Evolutionary conservation across 1,139 yeast genomes (phyloP).

Genomic region (Hyphopichia pseudoburtonii): DNA sequence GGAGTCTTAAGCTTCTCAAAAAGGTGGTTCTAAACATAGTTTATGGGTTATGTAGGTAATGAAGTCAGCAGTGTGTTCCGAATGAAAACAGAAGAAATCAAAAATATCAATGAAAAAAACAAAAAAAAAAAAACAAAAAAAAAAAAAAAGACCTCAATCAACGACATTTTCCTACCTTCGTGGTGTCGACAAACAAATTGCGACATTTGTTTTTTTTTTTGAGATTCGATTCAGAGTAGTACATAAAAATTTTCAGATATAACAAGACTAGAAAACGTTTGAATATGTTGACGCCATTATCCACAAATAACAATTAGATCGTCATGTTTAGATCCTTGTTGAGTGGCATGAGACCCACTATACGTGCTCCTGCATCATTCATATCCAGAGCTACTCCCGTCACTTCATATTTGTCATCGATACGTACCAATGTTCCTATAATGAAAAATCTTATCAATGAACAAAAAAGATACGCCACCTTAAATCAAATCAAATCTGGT

Average conservation of each 20-base stretch:
- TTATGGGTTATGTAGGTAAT: too few relatives aligned
- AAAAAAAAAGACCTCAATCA: too few relatives aligned
- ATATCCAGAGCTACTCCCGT: constrained; percentile 7
- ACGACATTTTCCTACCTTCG: not conserved
- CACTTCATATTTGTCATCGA: constrained; percentile 13
- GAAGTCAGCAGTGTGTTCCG: too few relatives aligned
- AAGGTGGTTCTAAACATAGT: constrained; percentile 38
- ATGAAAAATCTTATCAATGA: constrained; percentile 4
- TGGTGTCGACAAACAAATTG: not conserved
- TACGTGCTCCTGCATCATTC: not conserved
- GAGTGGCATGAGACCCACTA: constrained; percentile 1
- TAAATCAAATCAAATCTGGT: constrained; percentile 72
- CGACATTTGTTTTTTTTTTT: too few relatives aligned
- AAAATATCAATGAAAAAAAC: not conserved
- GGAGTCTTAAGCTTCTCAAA: constrained; percentile 28
- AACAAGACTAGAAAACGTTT: too few relatives aligned
- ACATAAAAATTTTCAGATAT: too few relatives aligned
- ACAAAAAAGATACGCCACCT: constrained; percentile 59
- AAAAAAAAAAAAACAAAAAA: too few relatives aligned
- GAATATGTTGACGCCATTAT: too few relatives aligned
- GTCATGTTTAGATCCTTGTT: constrained; percentile 4
- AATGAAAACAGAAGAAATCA: constrained; percentile 2
- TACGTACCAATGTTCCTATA: constrained; percentile 10
- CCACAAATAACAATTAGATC: too few relatives aligned
- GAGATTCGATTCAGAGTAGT: too few relatives aligned